Conservation (phyloP, 352 stramenopile species). For the Phytophthora citricola region DNA sequence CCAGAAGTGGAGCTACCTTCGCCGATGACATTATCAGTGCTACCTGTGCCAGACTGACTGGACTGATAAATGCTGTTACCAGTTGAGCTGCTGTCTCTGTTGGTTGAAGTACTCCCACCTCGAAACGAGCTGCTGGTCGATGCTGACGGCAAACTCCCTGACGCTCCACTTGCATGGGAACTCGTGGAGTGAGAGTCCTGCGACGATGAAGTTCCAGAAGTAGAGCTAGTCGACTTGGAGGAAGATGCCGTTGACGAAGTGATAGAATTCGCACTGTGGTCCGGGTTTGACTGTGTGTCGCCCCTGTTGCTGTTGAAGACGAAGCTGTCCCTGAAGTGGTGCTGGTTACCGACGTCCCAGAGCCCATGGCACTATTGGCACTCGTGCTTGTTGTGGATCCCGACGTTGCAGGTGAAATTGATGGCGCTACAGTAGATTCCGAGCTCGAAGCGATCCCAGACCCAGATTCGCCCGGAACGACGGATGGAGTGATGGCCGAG, state of each 20-base stretch:
- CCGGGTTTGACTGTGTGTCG: background rate
- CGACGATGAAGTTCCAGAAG: constrained; percentile 14
- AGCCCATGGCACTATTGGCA: background rate
- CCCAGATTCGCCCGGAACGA: background rate
- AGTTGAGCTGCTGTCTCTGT: constrained; percentile 3
- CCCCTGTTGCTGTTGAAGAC: background rate
- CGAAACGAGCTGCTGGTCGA: constrained; percentile 20
- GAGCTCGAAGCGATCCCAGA: background rate
- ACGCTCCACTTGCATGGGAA: background rate
- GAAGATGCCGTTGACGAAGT: constrained; percentile 6
- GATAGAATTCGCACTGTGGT: constrained; percentile 4
- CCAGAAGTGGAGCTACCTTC: constrained; percentile 10
- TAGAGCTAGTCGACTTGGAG: constrained; percentile 1
- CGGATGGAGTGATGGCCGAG: background rate
- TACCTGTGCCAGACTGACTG: constrained; percentile 9
- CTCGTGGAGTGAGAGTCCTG: background rate
- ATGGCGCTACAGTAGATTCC: constrained; percentile 1
- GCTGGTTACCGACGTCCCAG: background rate
- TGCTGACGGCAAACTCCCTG: too few relatives aligned
- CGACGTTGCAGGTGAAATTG: background rate
- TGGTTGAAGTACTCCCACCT: constrained; percentile 7
- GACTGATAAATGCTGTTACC: constrained; percentile 7
- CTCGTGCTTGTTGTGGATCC: background rate
- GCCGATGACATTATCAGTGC: constrained; percentile 10
- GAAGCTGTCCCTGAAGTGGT: background rate